These are phyloP conservation scores for Linnemannia exigua DNA, from an alignment of 192 early-diverging fungal species.

Conservation along the genomic window DNA sequence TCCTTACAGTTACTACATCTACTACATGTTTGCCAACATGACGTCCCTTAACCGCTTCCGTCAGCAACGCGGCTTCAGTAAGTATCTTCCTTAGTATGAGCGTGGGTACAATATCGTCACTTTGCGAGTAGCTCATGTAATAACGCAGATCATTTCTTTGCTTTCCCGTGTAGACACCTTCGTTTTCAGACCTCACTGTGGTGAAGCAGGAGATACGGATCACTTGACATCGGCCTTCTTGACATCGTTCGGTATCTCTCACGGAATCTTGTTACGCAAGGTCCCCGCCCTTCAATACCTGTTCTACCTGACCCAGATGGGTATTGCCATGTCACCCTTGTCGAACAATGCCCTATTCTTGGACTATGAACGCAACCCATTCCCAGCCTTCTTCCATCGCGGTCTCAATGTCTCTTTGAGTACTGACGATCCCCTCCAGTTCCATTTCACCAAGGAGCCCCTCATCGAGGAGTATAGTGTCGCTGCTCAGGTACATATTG, in stretches of 20 bases:
- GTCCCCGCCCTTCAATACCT: constrained; percentile 97
- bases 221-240: constrained; percentile 94
- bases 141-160: not conserved
- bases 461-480: constrained; percentile 98
- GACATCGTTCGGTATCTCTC: constrained; percentile 90
- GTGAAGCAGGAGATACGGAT: constrained; percentile 97
- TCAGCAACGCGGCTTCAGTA: constrained; percentile 82
- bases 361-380: constrained; percentile 94
- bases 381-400: constrained; percentile 94
- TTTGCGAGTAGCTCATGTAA: not conserved
- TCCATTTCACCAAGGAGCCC: constrained; percentile 99
- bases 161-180: constrained; percentile 81
- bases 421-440: constrained; percentile 97
- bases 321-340: constrained; percentile 97
- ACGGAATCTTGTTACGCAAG: constrained; percentile 96
- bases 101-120: not conserved
- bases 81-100: constrained; percentile 26
- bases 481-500: constrained; percentile 81
- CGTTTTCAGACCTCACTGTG: constrained; percentile 94
- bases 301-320: constrained; percentile 96
- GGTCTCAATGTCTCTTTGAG: constrained; percentile 95
- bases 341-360: constrained; percentile 98
- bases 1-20: constrained; percentile 97
- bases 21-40: constrained; percentile 95
- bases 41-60: constrained; percentile 90